phyloP scores from a whole-genome alignment of 164 flowering plant species.

The Tetrastigma voinierianum region DNA sequence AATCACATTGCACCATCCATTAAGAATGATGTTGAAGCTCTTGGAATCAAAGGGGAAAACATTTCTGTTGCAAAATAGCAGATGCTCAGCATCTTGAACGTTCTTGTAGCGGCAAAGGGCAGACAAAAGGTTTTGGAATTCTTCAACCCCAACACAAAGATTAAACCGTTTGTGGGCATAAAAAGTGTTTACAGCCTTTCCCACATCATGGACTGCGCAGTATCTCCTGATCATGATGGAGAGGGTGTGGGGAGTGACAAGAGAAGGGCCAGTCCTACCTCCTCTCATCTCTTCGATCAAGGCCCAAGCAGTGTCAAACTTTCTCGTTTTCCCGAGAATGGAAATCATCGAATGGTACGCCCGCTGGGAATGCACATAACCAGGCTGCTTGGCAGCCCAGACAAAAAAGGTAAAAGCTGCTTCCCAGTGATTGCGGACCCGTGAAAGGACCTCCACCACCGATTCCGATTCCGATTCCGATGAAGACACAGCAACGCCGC shows the following conservation, averaged over 20 bases:
- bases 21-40: conserved; percentile 80
- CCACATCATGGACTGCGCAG: conserved; percentile 76
- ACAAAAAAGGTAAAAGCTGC: conserved; percentile 74
- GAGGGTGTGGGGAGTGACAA: conserved; percentile 67
- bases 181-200: conserved; percentile 66
- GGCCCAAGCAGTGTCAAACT: conserved; percentile 78
- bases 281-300: conserved; percentile 82
- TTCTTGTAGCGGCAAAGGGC: conserved; percentile 87
- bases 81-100: conserved; percentile 82
- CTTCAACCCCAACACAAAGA: conserved; percentile 52
- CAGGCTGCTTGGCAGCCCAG: conserved; percentile 79
- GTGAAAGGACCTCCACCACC: conserved; percentile 66
- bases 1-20: conserved; percentile 82
- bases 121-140: conserved; percentile 68
- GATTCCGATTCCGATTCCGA: conserved; percentile 51
- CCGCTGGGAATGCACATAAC: conserved; percentile 49
- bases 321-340: conserved; percentile 77
- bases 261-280: conserved; percentile 27
- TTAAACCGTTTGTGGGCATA: conserved; percentile 55
- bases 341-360: conserved; percentile 75
- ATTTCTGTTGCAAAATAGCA: conserved; percentile 61
- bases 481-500: conserved; percentile 37
- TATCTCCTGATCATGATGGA: conserved; percentile 78
- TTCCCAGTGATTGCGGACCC: conserved; percentile 70
- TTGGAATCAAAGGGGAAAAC: conserved; percentile 60